These are phyloP conservation scores for Calycina herbarum DNA, from an alignment of 2,329 filamentous ascomycete species.

Conservation along the genomic window DNA sequence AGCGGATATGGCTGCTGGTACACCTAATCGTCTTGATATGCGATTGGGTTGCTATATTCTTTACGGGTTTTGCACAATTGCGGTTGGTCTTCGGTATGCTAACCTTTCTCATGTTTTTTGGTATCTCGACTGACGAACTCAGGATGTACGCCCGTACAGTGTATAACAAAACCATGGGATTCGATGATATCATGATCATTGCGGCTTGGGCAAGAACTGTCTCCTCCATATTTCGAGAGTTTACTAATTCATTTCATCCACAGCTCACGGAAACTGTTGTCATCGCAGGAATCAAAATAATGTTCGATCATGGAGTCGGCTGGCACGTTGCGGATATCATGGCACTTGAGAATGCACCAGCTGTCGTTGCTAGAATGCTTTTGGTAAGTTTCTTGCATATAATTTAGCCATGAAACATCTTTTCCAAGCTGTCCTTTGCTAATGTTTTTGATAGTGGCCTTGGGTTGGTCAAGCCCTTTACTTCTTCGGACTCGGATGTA, in stretches of 20 bases:
- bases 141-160: slow-evolving; percentile 2
- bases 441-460: slow-evolving; percentile 15
- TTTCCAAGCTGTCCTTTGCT: background rate
- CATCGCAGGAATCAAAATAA: background rate
- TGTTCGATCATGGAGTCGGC: slow-evolving; percentile 14
- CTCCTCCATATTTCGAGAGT: background rate
- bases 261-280: background rate
- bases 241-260: background rate
- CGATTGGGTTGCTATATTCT: slow-evolving; percentile 6
- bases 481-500: slow-evolving; percentile 17
- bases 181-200: slow-evolving; percentile 1
- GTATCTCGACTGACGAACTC: background rate
- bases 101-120: background rate
- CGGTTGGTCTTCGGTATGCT: background rate
- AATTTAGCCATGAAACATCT: background rate
- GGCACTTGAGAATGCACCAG: slow-evolving; percentile 11
- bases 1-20: background rate
- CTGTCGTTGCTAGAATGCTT: slow-evolving; percentile 14
- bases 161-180: background rate
- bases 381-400: slow-evolving; percentile 11
- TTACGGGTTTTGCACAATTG: background rate
- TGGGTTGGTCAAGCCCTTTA: slow-evolving; percentile 22
- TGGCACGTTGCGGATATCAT: slow-evolving; percentile 18
- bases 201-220: background rate
- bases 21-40: slow-evolving; percentile 4